Conservation (phyloP, 164 flowering plant genomes). For the Liquidambar formosana region DNA sequence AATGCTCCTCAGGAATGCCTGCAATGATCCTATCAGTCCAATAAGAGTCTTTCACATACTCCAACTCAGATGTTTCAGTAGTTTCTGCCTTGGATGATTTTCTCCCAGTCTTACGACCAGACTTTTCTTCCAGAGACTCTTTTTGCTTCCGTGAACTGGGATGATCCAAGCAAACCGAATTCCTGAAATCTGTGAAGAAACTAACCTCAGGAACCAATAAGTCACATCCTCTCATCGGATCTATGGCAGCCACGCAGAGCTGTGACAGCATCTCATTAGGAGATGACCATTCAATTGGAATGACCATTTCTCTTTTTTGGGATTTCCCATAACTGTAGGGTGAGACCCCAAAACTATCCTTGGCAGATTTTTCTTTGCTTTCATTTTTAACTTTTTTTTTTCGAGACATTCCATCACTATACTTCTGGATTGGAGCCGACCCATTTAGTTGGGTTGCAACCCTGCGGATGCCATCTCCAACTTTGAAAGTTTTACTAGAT, state of each 20-base stretch:
- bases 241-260: slow-evolving; percentile 48
- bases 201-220: slow-evolving; percentile 19
- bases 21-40: slow-evolving; percentile 44
- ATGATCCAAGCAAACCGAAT: slow-evolving; percentile 28
- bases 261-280: slow-evolving; percentile 49
- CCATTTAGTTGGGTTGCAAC: slow-evolving; percentile 58
- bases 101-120: slow-evolving; percentile 14
- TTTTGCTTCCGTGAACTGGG: slow-evolving; percentile 15
- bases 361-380: slow-evolving; percentile 7
- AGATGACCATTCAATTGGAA: slow-evolving; percentile 26
- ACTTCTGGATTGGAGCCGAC: slow-evolving; percentile 33
- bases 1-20: slow-evolving; percentile 37
- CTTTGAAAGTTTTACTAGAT: slow-evolving; percentile 36
- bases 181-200: slow-evolving; percentile 56
- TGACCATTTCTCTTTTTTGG: slow-evolving; percentile 8
- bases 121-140: slow-evolving; percentile 15
- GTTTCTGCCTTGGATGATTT: slow-evolving; percentile 14
- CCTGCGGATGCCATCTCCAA: slow-evolving; percentile 63
- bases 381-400: slow-evolving; percentile 18
- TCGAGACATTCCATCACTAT: slow-evolving; percentile 13
- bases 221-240: slow-evolving; percentile 42
- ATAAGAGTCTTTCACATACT: slow-evolving; percentile 35
- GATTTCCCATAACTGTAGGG: slow-evolving; percentile 6
- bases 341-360: background rate
- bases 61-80: slow-evolving; percentile 28